Conservation (phyloP, 345 rosid genomes). For the Streptanthus diversifolius region DNA sequence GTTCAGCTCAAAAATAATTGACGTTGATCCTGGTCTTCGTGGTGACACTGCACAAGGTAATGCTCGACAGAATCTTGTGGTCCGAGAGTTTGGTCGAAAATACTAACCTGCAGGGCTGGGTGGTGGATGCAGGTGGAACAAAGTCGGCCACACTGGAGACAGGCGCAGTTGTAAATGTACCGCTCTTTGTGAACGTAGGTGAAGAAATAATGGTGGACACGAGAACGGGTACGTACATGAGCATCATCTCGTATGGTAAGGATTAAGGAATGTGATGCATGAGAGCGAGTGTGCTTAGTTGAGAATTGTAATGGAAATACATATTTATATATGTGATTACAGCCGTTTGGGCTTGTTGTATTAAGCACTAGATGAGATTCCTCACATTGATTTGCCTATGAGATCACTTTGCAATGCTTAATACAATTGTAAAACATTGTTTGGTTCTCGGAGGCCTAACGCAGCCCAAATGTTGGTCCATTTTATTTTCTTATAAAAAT, state of each 20-base stretch:
- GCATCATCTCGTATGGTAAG: neutral
- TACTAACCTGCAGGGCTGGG: neutral
- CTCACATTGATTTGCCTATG: neutral
- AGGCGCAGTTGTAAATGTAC: slow-evolving; percentile 72
- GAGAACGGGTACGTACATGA: slow-evolving; percentile 76
- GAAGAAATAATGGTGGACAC: slow-evolving; percentile 72
- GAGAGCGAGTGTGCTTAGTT: neutral
- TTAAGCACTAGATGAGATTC: neutral
- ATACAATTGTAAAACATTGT: neutral
- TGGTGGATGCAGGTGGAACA: slow-evolving; percentile 57
- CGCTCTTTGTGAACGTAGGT: slow-evolving; percentile 56
- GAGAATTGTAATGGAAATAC: neutral
- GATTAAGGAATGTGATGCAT: neutral
- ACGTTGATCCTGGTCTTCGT: slow-evolving; percentile 76
- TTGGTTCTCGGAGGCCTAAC: neutral
- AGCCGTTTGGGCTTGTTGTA: neutral
- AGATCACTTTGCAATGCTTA: neutral
- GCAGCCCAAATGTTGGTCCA: neutral
- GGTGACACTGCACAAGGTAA: slow-evolving; percentile 86
- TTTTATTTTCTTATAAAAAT: neutral
- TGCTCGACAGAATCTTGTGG: neutral
- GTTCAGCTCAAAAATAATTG: slow-evolving; percentile 60
- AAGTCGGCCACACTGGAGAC: slow-evolving; percentile 77
- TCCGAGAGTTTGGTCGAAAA: neutral
- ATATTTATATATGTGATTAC: neutral